Evolutionary conservation across 1,284 basidiomycete genomes (phyloP).

Genomic region (Sporisorium scitamineum): DNA sequence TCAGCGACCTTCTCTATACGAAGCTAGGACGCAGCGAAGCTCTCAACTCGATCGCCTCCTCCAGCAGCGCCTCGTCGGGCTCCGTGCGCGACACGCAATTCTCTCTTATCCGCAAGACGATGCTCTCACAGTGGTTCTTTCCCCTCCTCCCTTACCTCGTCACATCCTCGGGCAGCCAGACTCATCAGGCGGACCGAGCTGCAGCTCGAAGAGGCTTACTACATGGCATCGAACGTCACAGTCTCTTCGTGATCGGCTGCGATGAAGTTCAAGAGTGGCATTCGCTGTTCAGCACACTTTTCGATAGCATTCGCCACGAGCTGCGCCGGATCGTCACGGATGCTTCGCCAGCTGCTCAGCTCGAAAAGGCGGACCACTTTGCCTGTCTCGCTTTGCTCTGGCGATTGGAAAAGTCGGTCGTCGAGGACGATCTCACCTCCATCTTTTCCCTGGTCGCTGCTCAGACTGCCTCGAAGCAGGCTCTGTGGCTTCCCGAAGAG

Average conservation of each 20-base stretch:
- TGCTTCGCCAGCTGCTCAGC: neutral
- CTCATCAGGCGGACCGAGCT: constrained; percentile 7
- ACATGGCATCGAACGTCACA: constrained; percentile 29
- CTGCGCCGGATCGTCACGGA: constrained; percentile 10
- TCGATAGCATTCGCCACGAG: constrained; percentile 12
- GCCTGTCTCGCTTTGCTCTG: constrained; percentile 34
- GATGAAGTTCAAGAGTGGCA: constrained; percentile 45
- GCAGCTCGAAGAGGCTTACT: constrained; percentile 34
- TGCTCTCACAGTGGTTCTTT: constrained; percentile 40
- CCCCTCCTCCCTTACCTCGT: constrained; percentile 31
- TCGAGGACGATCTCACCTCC: constrained; percentile 27
- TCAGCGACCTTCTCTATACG: constrained; percentile 23
- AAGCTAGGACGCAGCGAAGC: constrained; percentile 31
- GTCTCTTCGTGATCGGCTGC: constrained; percentile 29
- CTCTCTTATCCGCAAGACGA: constrained; percentile 39
- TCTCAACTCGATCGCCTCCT: constrained; percentile 31
- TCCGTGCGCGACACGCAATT: constrained; percentile 37
- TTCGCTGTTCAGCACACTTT: constrained; percentile 31
- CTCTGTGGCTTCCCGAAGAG: constrained; percentile 23
- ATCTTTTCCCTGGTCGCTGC: constrained; percentile 31
- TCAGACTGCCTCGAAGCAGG: constrained; percentile 19
- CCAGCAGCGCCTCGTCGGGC: constrained; percentile 18
- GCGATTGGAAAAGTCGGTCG: constrained; percentile 40
- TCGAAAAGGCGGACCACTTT: constrained; percentile 24
- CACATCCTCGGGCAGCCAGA: neutral